Base-by-base conservation (phyloP, 495 filamentous ascomycete genomes). In the Neurospora sublineolata region DNA sequence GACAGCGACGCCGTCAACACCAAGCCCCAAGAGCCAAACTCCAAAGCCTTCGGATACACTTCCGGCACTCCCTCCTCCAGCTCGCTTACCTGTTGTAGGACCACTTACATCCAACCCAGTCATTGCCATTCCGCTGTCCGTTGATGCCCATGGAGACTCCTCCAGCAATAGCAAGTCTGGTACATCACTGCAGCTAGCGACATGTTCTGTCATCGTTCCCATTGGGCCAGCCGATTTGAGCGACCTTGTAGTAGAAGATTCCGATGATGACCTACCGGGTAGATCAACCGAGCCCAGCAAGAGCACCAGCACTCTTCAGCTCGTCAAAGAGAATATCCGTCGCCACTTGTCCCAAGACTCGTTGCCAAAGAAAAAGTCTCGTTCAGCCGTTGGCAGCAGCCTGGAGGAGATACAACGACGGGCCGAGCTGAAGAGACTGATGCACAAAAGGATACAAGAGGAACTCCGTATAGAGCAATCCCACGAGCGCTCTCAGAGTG, bases 381-480 rank as follows among this genome's bases (percentile, higher is more conserved):
- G 79, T 36, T 79, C 81, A 10, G 81, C 80, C 37, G 79, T 83
- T 3, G 83, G 83, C 20, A 79, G 76, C 38, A 84, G 79, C 42
- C 79, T 84, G n/a, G 84, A 85, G 71, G 84, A 84, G 72, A 71
- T 85, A 46, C 83, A 83, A 64, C 80, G 85, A 7, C 80, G 85
- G 69, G 84, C 83, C 39, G 85, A 87, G 72, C 71, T 87, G 68
- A 84, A 81, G 73, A 79, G 85, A 60, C 74, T 86, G 16, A 82
- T 84, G 79, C 81, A 84, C 69, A 82, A 83, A 72, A 79, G 85
- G 71, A 86, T 87, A 30, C 83, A 84, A 69, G 84, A 86, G 46
- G 85, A 87, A 69, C 75, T 87, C 38, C 82, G 81, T 69, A 83
- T 72, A 40, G 82, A 82, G 40, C 76, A 81, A 70, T 75, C 75